Evolutionary conservation across 2,329 filamentous ascomycete species (phyloP), one percentile per base, ranked within the genome.

Genomic region (Fusarium sp.): DNA sequence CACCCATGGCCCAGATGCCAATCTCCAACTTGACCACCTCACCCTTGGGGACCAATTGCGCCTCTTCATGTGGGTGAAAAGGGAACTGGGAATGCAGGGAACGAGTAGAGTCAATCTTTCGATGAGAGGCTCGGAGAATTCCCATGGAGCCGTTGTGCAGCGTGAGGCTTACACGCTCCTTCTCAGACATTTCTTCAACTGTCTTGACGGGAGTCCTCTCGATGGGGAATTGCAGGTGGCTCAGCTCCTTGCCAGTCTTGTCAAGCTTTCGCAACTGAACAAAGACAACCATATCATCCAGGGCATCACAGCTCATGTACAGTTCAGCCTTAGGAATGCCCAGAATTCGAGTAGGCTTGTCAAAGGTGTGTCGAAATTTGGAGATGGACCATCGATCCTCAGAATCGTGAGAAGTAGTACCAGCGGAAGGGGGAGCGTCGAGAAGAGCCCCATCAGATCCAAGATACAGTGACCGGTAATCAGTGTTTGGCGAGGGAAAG

Each of bases 301-400:
- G 35, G 6, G 66, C 75, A 11, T 74, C 66, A 1, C 75, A 73
- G 20, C 72, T 74, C 72, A 75, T 72, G 24, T 75, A 75, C 0
- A 74, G 50, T 8, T 74, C 72, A 6, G 62, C 68, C 22, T 74
- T 74, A 1, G 72, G 72, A 20, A 74, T 64, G 8, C 72, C 72
- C 0, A 74, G 58, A 2, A 74, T 65, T 0, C 72, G 62, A 3
- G 72, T 41, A 6, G 71, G 64, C 24, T 72, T 66, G 5, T 48
- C n/a, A 8, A 74, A 75, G 2, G 58, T 72, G 57, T 74, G 31
- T 18, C 65, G 33, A 35, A 74, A 74, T 24, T 74, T 74, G 16
- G 72, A 52, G 16, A 74, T 69, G 0, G 72, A 74, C 56, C 68
- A 72, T 11, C 72, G 68, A 33, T 74, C 72, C 10, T 74, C 72